Evolutionary conservation across 257 asterid genomes (phyloP), one percentile per base, ranked within the genome.

Genomic region (Ilex asprella): DNA sequence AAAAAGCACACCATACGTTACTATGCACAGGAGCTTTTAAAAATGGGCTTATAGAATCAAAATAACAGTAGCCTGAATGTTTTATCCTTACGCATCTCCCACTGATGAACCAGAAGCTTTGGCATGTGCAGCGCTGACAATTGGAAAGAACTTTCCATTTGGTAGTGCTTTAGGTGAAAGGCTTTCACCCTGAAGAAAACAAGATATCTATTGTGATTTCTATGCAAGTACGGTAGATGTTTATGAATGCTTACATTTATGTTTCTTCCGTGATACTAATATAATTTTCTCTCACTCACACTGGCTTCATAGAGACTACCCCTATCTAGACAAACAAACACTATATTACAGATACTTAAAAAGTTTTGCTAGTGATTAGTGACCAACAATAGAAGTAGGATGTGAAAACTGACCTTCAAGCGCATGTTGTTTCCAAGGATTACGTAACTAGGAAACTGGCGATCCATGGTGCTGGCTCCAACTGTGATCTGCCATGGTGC

Each of bases 401-500:
- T 52, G n/a, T 21, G 55, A 51, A 54, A 7, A 61, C 79, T 61
- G 15, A 91, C 98, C 64, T n/a, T 64, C 62, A 77, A 75, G 30
- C 55, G 72, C 79, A 55, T 69, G 29, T 73, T 78, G 84, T 86
- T 86, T 31, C 89, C 84, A 7, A 91, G 72, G 49, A 78, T 13
- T 0, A 86, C 86, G 51, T 80, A 74, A 68, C 91, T 82, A 13
- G 88, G 78, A 55, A 91, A 91, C 49, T 75, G 82, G 2, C 96
- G 81, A 69, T 91, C 96, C 60, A 84, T 72, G 47, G 97, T 86
- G 74, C 96, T 88, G 8, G 98, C 98, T 12, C 85, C 97, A 0
- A 91, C 98, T 0, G 98, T 91, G 39, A 91, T 72, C 74, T 74
- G 82, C 98, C 98, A 91, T 2, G 95, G 98, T 3, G 95, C 95